Conservation (phyloP, 129 eudicot species). For the Deinandra increscens region DNA sequence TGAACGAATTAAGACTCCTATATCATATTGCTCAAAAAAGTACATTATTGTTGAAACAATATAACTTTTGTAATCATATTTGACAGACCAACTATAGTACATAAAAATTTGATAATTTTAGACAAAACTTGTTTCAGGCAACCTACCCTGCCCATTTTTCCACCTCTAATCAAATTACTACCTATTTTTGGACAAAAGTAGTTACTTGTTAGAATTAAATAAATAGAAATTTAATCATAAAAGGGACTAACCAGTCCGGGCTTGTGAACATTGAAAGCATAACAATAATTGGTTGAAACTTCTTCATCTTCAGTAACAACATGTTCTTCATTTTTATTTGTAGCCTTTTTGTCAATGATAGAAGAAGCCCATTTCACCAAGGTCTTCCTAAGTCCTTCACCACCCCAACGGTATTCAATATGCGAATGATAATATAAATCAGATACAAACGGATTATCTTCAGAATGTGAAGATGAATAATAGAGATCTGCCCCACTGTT, state of each 20-base stretch:
- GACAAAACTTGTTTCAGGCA: not conserved
- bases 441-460: conserved; percentile 76
- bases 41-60: not conserved
- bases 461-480: conserved; percentile 73
- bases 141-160: not conserved
- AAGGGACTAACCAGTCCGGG: conserved; percentile 57
- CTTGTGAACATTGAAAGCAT: conserved; percentile 75
- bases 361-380: conserved; percentile 85
- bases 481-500: conserved; percentile 95
- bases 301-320: conserved; percentile 86
- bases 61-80: conserved; percentile 2
- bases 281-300: conserved; percentile 84
- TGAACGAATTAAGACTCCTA: not conserved
- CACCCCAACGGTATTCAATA: conserved; percentile 98
- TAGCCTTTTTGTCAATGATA: conserved; percentile 55
- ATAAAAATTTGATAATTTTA: not conserved
- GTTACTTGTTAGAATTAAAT: not conserved
- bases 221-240: conserved; percentile 2
- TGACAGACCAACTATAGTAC: not conserved
- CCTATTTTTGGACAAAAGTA: not conserved
- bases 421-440: conserved; percentile 94
- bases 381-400: conserved; percentile 97
- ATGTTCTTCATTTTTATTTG: conserved; percentile 52
- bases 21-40: not conserved
- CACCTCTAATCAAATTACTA: conserved; percentile 1